Evolutionary conservation across 139 green algal species (phyloP).

Genomic region (Zygnema cylindricum): DNA sequence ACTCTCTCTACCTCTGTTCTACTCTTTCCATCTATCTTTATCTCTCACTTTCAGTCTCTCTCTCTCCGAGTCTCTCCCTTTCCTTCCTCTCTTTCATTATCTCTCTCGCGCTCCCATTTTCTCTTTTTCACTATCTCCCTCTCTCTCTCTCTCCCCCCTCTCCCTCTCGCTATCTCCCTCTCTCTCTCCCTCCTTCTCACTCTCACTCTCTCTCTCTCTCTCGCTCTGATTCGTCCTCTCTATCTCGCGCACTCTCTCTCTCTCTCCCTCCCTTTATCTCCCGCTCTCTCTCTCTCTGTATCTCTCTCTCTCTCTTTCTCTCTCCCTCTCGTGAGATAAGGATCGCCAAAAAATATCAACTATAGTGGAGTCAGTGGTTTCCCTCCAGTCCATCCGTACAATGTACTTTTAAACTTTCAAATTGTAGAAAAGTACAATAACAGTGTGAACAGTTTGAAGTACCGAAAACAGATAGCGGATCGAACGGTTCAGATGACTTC

Average conservation of each 20-base stretch:
- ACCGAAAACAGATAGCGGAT: too few relatives aligned
- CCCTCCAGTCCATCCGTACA: too few relatives aligned
- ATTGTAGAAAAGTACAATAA: too few relatives aligned
- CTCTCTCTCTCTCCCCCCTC: constrained; percentile 10
- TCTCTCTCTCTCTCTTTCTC: neutral
- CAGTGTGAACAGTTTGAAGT: too few relatives aligned
- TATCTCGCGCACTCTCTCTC: neutral
- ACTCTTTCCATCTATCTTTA: too few relatives aligned
- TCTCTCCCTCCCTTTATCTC: neutral
- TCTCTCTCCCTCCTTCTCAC: neutral
- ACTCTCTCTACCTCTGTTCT: neutral
- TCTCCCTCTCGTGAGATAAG: neutral
- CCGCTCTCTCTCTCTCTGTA: neutral
- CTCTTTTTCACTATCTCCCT: neutral
- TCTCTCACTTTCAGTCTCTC: neutral
- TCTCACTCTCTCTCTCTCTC: neutral
- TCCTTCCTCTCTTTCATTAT: neutral
- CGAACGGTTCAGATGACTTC: too few relatives aligned
- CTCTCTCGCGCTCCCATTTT: constrained; percentile 29
- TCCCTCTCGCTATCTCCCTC: constrained; percentile 6
- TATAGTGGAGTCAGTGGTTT: too few relatives aligned
- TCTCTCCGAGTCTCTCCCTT: neutral
- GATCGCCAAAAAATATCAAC: too few relatives aligned
- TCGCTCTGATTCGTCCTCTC: neutral
- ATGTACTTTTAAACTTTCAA: too few relatives aligned